Percentiles rank a stretch among this genome's conserved stretches.
These are phyloP conservation scores for Diaporthe sp. DNA, from an alignment of 2,329 filamentous ascomycete species.

Conservation along the genomic window DNA sequence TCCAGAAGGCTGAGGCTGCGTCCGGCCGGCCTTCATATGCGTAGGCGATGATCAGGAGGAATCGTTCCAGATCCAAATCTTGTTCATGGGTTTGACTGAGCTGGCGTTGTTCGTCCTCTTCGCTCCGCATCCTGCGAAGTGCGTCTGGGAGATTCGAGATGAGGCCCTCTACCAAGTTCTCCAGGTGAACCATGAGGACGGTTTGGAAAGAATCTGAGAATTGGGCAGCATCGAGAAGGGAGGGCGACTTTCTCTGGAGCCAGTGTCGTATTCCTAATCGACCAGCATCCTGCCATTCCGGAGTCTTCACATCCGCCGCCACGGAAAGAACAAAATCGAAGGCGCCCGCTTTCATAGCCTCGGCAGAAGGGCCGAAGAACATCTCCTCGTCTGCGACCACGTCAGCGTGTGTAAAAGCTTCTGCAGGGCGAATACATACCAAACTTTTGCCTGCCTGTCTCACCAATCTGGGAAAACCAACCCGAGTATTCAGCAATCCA, in stretches of 20 bases:
- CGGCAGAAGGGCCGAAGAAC: conserved; percentile 79
- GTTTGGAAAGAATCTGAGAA: conserved; percentile 81
- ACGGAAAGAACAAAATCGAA: conserved; percentile 93
- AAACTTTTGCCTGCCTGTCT: conserved; percentile 58
- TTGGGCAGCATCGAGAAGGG: conserved; percentile 72
- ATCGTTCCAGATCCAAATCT: conserved; percentile 85
- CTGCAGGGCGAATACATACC: conserved; percentile 50
- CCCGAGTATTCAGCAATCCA: conserved; percentile 96
- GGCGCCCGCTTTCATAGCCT: conserved; percentile 87
- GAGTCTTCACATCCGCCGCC: conserved; percentile 82
- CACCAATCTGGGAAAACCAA: conserved; percentile 83
- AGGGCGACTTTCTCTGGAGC: conserved; percentile 83
- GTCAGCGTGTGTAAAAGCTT: not conserved
- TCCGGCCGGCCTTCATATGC: conserved; percentile 89
- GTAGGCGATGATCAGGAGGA: conserved; percentile 92
- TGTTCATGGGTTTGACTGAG: conserved; percentile 75
- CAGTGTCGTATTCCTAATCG: conserved; percentile 85
- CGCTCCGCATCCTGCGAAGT: conserved; percentile 84
- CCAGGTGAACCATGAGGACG: conserved; percentile 83
- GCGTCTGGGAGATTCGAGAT: conserved; percentile 97
- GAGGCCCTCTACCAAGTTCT: conserved; percentile 90
- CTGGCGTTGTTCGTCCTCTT: conserved; percentile 90
- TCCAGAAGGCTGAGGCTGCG: conserved; percentile 90
- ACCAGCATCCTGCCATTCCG: conserved; percentile 90
- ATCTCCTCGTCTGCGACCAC: conserved; percentile 72